Percentiles rank a stretch among this genome's conserved stretches.
Conservation (phyloP, 345 rosid genomes). For the Fremontodendron californicum region DNA sequence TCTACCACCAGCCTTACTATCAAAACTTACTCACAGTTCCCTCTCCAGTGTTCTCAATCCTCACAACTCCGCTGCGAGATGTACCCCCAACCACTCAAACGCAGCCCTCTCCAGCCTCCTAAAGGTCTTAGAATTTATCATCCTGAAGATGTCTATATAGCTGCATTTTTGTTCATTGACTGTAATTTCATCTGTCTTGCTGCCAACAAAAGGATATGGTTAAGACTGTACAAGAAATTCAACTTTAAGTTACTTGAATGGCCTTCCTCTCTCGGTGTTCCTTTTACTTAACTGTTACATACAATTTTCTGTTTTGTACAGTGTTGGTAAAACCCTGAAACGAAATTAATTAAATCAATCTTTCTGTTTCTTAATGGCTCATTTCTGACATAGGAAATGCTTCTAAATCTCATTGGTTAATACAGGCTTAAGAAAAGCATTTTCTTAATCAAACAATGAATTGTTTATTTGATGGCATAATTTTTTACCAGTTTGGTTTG, state of each 20-base stretch:
- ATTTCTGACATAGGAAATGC: not conserved
- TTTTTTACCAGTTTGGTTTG: not conserved
- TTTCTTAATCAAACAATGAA: not conserved
- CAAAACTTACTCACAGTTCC: too few relatives aligned
- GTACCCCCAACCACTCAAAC: too few relatives aligned
- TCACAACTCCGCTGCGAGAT: too few relatives aligned
- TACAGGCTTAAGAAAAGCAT: not conserved
- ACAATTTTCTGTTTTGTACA: slow-evolving; percentile 19
- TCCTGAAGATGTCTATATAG: not conserved
- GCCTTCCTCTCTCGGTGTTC: not conserved
- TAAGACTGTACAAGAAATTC: not conserved
- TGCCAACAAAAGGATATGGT: not conserved
- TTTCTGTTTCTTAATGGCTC: not conserved
- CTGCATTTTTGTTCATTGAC: slow-evolving; percentile 8
- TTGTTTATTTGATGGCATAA: not conserved
- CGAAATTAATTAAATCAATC: not conserved
- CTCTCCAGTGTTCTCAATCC: too few relatives aligned
- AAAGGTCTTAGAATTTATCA: slow-evolving; percentile 30
- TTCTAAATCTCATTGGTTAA: not conserved
- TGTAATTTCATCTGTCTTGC: slow-evolving; percentile 9
- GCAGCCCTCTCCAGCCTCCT: too few relatives aligned
- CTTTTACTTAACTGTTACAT: not conserved
- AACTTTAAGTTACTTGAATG: not conserved
- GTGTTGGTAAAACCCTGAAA: not conserved
- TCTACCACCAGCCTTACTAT: too few relatives aligned